Base-by-base conservation (phyloP, 2,329 filamentous ascomycete species). In the Cercospora sp. region DNA sequence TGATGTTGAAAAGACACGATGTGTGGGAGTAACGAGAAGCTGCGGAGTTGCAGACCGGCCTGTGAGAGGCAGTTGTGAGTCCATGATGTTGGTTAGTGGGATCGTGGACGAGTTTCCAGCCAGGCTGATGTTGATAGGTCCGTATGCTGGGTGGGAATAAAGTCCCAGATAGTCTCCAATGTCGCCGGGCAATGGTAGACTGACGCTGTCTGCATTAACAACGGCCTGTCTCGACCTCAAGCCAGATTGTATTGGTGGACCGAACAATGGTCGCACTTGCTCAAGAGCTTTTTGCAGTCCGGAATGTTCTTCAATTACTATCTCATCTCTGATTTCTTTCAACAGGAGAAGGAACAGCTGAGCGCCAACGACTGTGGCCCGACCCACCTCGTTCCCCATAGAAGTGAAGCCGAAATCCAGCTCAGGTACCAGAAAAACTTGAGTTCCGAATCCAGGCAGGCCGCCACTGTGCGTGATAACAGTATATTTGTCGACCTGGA, bases 81-180 rank as follows among this genome's bases (percentile, higher is more conserved):
- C 5, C 4, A 5, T 20, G 9, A 6, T 23, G 16, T 31, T 61
- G 10, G 2, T 18, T 3, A 42, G 59, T 18, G 36, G 59, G 18
- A 61, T n/a, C 3, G 16, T 28, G 26, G 7, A 42, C 10, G 57
- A 18, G 4, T 60, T 30, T 0, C 61, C 53, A 33, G 58, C 23
- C 1, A 65, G 12, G 36, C 51, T 69, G 45, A 67, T 61, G 39
- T 69, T 71, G 18, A 67, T 58, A 5, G 60, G 9, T 1, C 68
- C 68, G 28, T 67, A 70, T 6, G 60, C 65, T 26, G 68, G 63
- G 26, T 70, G 63, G 9, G 23, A 42, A 20, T 70, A 70, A 4
- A 61, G 23, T 2, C 68, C 68, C 13, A 58, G 20, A 45, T 67
- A 70, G 7, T 63, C 51, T 9, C 48, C 12, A 33, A 61, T 10